Base-by-base conservation (phyloP, 768 basidiomycete genomes). In the Serendipita sp. region DNA sequence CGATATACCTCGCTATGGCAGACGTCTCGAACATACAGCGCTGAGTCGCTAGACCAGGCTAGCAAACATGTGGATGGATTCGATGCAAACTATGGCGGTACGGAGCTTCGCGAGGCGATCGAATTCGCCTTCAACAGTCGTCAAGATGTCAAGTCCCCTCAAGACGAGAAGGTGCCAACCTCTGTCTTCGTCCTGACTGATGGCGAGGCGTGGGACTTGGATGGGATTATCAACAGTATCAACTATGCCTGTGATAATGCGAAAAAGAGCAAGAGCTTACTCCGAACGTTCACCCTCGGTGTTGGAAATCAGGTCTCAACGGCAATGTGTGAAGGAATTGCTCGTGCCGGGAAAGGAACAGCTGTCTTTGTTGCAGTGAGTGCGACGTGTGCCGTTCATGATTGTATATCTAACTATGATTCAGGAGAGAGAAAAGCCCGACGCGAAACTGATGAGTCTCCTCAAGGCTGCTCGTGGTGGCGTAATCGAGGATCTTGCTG, bases 131-230 rank as follows among this genome's bases (percentile, higher is more conserved):
- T 82, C 20, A 30, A 61, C 1, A 68, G 68, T 3, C 75, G 79
- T 3, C 68, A 65, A 5, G n/a, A n/a, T n/a, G n/a, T n/a, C n/a
- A 53, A 20, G 7, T 64, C 68, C 30, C 31, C 31, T 1, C n/a
- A 34, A 16, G 44, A 17, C n/a, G 17, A 31, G 4, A 14, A 4
- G 3, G 9, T 16, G 16, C 74, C 82, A 0, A 79, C 80, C 0
- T 76, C 72, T 5, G 69, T 82, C 5, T 82, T 85, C 64, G 69
- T 84, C 14, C 71, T 85, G 31, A 85, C 84, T 1, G 84, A 83
- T 63, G 83, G 48, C 48, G 48, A 51, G 16, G 16, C 48, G 9
- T 51, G 26, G 13, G 48, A 51, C 22, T 26, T 51, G 11, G 16
- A 26, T 16, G 48, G 48, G 11, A 26, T 51, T 26, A 28, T 24